A percentile compares a stretch with the other conserved stretches of the same genome.
phyloP scores from a whole-genome alignment of 345 rosid genomes.

The Salix brachista region DNA sequence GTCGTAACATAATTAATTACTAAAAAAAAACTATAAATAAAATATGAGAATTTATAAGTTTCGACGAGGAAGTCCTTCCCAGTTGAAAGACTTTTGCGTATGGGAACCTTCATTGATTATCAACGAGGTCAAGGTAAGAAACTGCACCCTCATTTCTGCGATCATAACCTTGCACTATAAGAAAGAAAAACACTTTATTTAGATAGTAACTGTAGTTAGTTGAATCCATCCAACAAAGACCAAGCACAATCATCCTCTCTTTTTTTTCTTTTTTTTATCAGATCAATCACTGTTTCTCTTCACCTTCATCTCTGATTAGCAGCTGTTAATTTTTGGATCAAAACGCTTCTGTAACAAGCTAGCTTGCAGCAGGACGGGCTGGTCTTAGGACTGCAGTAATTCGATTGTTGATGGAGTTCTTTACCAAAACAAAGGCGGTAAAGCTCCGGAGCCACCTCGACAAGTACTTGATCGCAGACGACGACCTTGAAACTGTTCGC shows the following conservation, averaged over 20 bases:
- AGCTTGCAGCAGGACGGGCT: not conserved
- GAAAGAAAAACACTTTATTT: not conserved
- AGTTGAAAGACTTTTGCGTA: too few species aligned
- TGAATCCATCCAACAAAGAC: conserved; percentile 2
- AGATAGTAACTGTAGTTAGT: not conserved
- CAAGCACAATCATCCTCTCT: conserved; percentile 8
- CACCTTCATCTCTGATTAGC: not conserved
- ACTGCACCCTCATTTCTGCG: not conserved
- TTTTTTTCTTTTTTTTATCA: not conserved
- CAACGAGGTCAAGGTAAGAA: too few species aligned
- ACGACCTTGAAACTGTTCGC: conserved; percentile 53
- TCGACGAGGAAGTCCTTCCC: too few species aligned
- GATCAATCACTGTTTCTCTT: not conserved
- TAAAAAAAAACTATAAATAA: too few species aligned
- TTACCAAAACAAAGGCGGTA: conserved; percentile 54
- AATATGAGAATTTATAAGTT: too few species aligned
- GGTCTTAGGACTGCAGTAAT: not conserved
- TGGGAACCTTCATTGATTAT: too few species aligned
- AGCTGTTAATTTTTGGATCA: too few species aligned
- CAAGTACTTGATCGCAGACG: conserved; percentile 76
- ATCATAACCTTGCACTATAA: not conserved
- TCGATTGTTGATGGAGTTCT: conserved; percentile 52
- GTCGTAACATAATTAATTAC: too few species aligned
- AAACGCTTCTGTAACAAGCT: not conserved
- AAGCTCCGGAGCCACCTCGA: conserved; percentile 81